Conservation (phyloP, 192 early-diverging fungal genomes). For the Backusella circina region DNA sequence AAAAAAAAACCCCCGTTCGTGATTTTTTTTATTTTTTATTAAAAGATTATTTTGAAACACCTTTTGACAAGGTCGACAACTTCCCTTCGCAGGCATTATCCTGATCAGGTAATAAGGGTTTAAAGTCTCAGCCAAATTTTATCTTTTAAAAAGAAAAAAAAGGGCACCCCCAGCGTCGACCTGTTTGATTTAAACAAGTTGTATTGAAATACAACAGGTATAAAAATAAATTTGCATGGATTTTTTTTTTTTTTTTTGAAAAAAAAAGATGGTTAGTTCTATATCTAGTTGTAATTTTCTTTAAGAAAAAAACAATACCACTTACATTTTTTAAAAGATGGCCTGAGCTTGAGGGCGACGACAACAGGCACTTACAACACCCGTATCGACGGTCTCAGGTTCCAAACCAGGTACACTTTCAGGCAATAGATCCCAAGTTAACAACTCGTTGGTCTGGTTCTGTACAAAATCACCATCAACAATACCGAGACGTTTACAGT, state of each 20-base stretch:
- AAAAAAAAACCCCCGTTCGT: not conserved
- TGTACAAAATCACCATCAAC: slow-evolving; percentile 51
- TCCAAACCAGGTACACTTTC: slow-evolving; percentile 28
- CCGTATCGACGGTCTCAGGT: slow-evolving; percentile 32
- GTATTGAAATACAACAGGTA: not conserved
- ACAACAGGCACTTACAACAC: slow-evolving; percentile 20
- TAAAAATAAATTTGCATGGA: not conserved
- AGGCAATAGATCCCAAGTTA: slow-evolving; percentile 36
- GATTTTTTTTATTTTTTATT: not conserved
- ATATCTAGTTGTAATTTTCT: too few species aligned
- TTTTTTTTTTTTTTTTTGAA: too few species aligned
- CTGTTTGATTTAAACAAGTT: not conserved
- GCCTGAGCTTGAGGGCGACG: not conserved
- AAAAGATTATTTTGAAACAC: not conserved
- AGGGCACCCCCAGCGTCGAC: slow-evolving; percentile 42
- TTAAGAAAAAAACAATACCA: not conserved
- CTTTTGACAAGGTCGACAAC: slow-evolving; percentile 9
- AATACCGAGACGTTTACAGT: slow-evolving; percentile 55
- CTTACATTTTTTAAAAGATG: not conserved
- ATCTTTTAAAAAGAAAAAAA: slow-evolving; percentile 1
- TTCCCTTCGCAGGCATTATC: slow-evolving; percentile 51
- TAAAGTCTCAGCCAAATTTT: slow-evolving; percentile 38
- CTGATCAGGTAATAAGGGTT: slow-evolving; percentile 49
- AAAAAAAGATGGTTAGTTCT: not conserved
- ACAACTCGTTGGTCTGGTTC: slow-evolving; percentile 60